Evolutionary conservation across 768 basidiomycete species (phyloP).

Genomic region (Suillus hirtellus): DNA sequence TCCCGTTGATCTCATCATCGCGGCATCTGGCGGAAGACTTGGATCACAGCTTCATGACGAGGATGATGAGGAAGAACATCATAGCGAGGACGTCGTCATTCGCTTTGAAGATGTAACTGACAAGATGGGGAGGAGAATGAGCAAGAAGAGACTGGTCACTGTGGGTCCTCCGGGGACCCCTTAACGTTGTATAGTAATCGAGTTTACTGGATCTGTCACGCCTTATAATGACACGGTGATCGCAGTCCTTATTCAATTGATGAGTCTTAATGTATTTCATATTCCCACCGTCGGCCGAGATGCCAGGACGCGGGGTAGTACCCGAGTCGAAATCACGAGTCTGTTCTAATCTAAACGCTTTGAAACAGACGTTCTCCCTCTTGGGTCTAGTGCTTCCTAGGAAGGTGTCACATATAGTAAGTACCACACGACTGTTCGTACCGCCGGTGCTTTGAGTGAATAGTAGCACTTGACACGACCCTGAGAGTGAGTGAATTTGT

Average conservation of each 20-base stretch:
- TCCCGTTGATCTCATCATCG: conserved; percentile 6
- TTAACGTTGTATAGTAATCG: background rate
- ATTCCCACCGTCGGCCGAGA: too few relatives aligned
- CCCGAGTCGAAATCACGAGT: background rate
- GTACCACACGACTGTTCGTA: background rate
- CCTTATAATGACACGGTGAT: background rate
- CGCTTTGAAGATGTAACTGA: background rate
- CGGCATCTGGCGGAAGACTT: conserved; percentile 6
- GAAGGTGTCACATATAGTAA: background rate
- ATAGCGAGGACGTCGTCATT: background rate
- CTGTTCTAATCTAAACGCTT: background rate
- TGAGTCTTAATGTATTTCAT: background rate
- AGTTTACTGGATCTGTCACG: background rate
- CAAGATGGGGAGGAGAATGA: background rate
- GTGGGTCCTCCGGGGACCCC: background rate
- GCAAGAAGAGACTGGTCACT: conserved; percentile 1
- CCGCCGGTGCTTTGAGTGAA: background rate
- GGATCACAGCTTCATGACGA: background rate
- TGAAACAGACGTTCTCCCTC: background rate
- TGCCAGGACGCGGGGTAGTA: too few relatives aligned
- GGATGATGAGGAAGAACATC: background rate
- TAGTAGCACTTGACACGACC: background rate
- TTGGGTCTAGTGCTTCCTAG: background rate
- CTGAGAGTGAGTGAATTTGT: background rate
- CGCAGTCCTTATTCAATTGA: background rate